A percentile compares a stretch with the other conserved stretches of the same genome.
Conservation (phyloP, 805 yeast species). For the Yarrowia sp. region DNA sequence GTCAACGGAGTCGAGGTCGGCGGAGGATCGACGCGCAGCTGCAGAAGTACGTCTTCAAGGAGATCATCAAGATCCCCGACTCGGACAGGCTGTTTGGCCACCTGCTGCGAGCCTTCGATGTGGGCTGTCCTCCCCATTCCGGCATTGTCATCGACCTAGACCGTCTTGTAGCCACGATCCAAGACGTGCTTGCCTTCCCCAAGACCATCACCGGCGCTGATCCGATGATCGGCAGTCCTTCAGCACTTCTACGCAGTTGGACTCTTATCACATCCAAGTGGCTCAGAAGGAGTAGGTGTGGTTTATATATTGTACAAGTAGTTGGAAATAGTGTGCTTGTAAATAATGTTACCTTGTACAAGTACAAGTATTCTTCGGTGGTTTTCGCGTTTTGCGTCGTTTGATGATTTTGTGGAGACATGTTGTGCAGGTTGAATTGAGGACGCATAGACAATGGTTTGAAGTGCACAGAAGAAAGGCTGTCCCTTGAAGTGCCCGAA, state of each 20-base stretch:
- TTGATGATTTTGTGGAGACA: no score
- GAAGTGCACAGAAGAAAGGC: no score
- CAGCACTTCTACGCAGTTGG: conserved; percentile 49
- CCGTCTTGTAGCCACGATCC: conserved; percentile 87
- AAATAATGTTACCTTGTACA: conserved; percentile 7
- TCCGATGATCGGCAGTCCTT: conserved; percentile 84
- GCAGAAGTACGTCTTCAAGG: conserved; percentile 68
- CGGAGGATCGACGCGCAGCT: conserved; percentile 90
- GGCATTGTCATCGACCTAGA: conserved; percentile 96
- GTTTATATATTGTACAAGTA: no score
- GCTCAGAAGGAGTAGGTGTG: conserved; percentile 12
- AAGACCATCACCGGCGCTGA: conserved; percentile 87
- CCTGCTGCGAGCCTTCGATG: conserved; percentile 69
- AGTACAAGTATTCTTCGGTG: no score
- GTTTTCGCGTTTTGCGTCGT: no score
- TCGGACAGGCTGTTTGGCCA: conserved; percentile 77
- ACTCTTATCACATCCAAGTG: conserved; percentile 51
- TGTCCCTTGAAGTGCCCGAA: no score
- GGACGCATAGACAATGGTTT: no score
- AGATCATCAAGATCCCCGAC: conserved; percentile 57
- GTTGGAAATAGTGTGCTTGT: background rate
- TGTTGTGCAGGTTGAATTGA: background rate
- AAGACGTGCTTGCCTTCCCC: conserved; percentile 96
- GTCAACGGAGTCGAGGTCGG: conserved; percentile 94
- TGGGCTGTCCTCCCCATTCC: conserved; percentile 99